A percentile compares a stretch with the other conserved stretches of the same genome.
phyloP scores from a whole-genome alignment of 164 flowering plant genomes.

The Magnolia changhungtana region DNA sequence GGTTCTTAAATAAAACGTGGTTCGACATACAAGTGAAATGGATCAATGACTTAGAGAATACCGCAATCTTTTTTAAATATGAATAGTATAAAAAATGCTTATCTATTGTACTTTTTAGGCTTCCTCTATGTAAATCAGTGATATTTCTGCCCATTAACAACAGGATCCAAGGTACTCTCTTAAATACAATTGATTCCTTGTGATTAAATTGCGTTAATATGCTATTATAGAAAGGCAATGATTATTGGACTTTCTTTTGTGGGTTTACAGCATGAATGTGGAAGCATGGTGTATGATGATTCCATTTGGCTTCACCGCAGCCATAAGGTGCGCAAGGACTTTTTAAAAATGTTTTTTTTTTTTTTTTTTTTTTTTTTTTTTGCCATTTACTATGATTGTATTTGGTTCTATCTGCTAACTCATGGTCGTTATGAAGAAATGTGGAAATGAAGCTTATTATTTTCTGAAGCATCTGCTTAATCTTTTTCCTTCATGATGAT shows the following conservation, averaged over 20 bases:
- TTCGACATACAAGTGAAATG: too few relatives aligned
- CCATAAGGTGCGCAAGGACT: constrained; percentile 42
- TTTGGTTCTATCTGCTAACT: not conserved
- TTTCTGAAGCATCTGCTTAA: not conserved
- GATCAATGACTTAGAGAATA: too few relatives aligned
- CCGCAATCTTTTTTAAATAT: too few relatives aligned
- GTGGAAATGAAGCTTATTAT: not conserved
- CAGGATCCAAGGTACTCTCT: too few relatives aligned
- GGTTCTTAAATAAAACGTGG: too few relatives aligned
- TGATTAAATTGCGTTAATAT: too few relatives aligned
- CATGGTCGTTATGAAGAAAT: not conserved
- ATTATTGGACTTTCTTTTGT: not conserved
- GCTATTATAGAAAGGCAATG: too few relatives aligned
- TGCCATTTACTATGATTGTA: not conserved
- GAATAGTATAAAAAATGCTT: too few relatives aligned
- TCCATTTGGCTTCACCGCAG: constrained; percentile 65
- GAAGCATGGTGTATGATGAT: constrained; percentile 66
- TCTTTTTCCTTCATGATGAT: not conserved
- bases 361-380: not conserved
- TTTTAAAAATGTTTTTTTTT: not conserved
- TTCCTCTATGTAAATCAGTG: too few relatives aligned
- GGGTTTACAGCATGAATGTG: constrained; percentile 46
- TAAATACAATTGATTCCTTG: too few relatives aligned
- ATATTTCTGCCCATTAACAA: too few relatives aligned
- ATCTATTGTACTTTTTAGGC: too few relatives aligned